Conservation (phyloP, 768 basidiomycete species). For the Rhodosporidiobolus odoratus region DNA sequence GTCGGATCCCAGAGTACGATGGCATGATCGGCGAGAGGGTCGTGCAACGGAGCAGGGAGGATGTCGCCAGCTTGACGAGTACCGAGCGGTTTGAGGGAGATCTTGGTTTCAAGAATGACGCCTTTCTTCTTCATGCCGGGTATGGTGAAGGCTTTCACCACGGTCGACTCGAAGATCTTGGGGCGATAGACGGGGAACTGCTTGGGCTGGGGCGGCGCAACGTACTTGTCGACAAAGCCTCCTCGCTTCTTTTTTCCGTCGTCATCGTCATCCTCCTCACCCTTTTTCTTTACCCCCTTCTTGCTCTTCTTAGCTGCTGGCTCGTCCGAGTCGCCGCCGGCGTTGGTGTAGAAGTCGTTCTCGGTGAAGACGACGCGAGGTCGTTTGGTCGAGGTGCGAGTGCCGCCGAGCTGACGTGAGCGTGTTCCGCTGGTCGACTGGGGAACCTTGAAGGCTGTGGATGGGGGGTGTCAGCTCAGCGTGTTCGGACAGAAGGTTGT, state of each 20-base stretch:
- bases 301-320: slow-evolving; percentile 58
- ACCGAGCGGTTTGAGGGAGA: slow-evolving; percentile 58
- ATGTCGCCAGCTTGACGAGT: slow-evolving; percentile 72
- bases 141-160: slow-evolving; percentile 63
- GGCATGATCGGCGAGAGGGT: slow-evolving; percentile 96
- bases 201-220: slow-evolving; percentile 29
- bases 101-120: slow-evolving; percentile 25
- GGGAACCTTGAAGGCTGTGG: slow-evolving; percentile 46
- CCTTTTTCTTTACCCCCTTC: slow-evolving; percentile 64
- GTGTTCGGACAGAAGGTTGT: neutral
- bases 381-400: slow-evolving; percentile 34
- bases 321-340: slow-evolving; percentile 53
- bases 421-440: slow-evolving; percentile 21
- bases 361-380: slow-evolving; percentile 35
- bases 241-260: slow-evolving; percentile 44
- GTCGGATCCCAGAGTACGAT: slow-evolving; percentile 97
- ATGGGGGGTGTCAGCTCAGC: neutral
- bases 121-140: slow-evolving; percentile 53
- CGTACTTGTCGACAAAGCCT: slow-evolving; percentile 46
- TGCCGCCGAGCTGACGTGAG: slow-evolving; percentile 33
- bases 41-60: slow-evolving; percentile 85
- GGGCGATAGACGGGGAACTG: slow-evolving; percentile 66
- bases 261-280: slow-evolving; percentile 38
- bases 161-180: slow-evolving; percentile 66
- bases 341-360: slow-evolving; percentile 44